Evolutionary conservation across 1,284 basidiomycete genomes (phyloP), one percentile per base, ranked within the genome.

Genomic region (Garcileccinum viscosum): DNA sequence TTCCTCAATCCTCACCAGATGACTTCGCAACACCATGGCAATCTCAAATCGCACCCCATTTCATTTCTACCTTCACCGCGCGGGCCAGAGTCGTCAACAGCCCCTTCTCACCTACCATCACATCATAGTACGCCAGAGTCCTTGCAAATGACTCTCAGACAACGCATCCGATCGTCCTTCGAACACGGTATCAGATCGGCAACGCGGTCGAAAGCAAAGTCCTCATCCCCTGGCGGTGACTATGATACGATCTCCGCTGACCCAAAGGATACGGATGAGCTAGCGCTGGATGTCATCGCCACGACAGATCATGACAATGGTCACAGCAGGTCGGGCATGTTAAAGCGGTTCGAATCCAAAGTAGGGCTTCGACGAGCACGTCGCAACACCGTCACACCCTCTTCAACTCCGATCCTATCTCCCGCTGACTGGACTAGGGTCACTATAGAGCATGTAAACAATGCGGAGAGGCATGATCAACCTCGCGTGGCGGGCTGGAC

Each of bases 151-250:
- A 84, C 89, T 5, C 88, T 93, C 76, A 87, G 61, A 22, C 77
- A 86, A 73, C 88, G 90, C 56, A 81, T 93, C 66, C 88, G 89
- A 65, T 88, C 89, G 11, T 88, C 90, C 14, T 78, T 93, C 38
- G 90, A 91, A 74, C 88, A 91, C 72, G 89, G 87, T 72, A 72
- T 93, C 58, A 88, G 89, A 58, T 86, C 86, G 11, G 89, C 89
- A 62, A 89, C 89, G 19, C 85, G 89, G 66, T 86, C 87, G 66
- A 88, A 82, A 77, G 71, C 76, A 73, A 64, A 71, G 44, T 19
- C 33, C 9, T 32, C 69, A 2, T 62, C 69, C 17, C 73, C 82
- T 30, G 75, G 77, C 68, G 84, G 87, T 69, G 77, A 80, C 72
- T 80, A 84, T 72, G 84, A 84, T 35, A 80, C 84, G 50, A 73